Evolutionary conservation across 352 stramenopile species (phyloP).

Genomic region (Pythium pyrilobum): DNA sequence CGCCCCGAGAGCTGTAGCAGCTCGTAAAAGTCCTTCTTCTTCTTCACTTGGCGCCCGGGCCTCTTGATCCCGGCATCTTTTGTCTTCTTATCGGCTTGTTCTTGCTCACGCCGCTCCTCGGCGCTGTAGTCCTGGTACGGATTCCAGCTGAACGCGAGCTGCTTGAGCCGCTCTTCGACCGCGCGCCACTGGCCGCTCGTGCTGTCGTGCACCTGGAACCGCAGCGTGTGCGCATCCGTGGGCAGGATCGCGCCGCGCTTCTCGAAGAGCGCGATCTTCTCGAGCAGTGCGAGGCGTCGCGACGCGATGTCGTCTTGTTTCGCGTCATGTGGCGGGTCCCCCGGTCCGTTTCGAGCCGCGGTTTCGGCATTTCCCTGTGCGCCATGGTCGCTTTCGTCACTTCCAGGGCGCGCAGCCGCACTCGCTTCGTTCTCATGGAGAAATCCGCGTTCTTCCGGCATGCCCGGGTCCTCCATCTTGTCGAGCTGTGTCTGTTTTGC

Average conservation of each 20-base stretch:
- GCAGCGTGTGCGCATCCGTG: slow-evolving; percentile 57
- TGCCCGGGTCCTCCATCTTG: no score
- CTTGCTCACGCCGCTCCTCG: slow-evolving; percentile 15
- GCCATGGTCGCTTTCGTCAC: not conserved
- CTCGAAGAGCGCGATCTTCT: slow-evolving; percentile 54
- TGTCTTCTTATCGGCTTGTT: not conserved
- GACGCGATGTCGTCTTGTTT: not conserved
- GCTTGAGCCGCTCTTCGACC: slow-evolving; percentile 51
- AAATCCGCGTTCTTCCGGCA: no score
- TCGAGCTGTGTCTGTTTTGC: no score
- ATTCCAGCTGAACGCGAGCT: slow-evolving; percentile 64
- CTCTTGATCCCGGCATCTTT: slow-evolving; percentile 1
- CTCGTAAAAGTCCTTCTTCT: slow-evolving; percentile 64
- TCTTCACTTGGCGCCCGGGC: slow-evolving; percentile 2
- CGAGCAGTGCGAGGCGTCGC: slow-evolving; percentile 26
- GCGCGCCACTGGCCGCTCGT: slow-evolving; percentile 52
- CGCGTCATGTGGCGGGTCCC: not conserved
- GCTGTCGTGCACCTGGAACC: slow-evolving; percentile 56
- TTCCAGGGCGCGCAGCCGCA: no score
- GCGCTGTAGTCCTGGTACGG: slow-evolving; percentile 58
- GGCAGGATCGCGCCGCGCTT: slow-evolving; percentile 46
- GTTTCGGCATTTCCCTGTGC: not conserved
- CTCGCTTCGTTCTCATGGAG: no score
- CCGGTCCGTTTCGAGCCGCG: not conserved
- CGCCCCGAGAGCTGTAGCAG: slow-evolving; percentile 35